Evolutionary conservation across 2,329 filamentous ascomycete genomes (phyloP), one percentile per base, ranked within the genome.

Genomic region (Neonectria hederae): DNA sequence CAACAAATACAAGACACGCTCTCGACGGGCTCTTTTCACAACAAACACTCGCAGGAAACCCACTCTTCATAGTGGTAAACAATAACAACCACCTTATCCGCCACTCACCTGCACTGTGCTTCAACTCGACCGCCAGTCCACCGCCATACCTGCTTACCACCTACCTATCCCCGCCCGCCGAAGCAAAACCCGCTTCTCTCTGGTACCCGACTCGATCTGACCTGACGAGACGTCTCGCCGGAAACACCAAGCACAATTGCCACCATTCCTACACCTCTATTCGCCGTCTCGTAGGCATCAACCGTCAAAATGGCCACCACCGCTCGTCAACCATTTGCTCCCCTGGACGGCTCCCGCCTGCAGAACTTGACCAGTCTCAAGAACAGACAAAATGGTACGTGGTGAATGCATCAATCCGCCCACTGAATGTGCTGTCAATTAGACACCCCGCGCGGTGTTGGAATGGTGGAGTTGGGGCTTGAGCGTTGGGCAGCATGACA

Each of bases 361-460:
- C 90, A 93, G 78, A 88, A 83, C 68, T 82, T 95, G 72, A 90
- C 89, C 26, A 93, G 89, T 79, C 80, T 90, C 54, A 95, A 94
- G 83, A 94, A 94, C 78, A 85, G 89, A 78, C 92, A 94, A 76
- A 90, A 90, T 83, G 86, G 88, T 90, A 86, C 71, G 86, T 83
- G 54, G 59, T 62, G 48, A 52, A 21, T 43, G 24, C 53, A 57
- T 60, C 24, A 21, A 8, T 42, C 19, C n/a, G 21, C 21, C 28
- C 19, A 10, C 21, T 22, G 21, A 35, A 26, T 59, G 55, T 40
- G 32, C 32, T 26, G 13, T 21, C 54, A 52, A 58, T 61, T 32
- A 35, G 38, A 51, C 35, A 19, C 17, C n/a, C 38, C n/a, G n/a
- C 30, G 30, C 38, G 8, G n/a, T 19, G 17, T 13, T 11, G 38